Evolutionary conservation across 495 filamentous ascomycete genomes (phyloP).

Genomic region (Penicillium canescens): DNA sequence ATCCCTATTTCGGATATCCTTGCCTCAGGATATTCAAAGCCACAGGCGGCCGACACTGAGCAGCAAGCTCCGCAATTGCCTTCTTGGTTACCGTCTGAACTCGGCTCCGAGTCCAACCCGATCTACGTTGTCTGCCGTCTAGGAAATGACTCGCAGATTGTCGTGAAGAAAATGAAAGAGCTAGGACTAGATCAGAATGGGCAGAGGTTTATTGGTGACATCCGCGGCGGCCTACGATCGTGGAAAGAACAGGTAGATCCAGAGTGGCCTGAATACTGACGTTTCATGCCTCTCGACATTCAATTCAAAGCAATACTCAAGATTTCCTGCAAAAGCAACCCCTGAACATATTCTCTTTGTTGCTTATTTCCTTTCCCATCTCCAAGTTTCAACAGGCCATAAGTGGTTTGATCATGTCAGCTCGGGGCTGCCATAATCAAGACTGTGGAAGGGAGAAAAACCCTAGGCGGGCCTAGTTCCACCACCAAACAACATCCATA

Average conservation of each 20-base stretch:
- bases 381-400: no score
- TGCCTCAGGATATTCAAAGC: constrained; percentile 15
- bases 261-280: constrained; percentile 64
- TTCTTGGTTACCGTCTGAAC: constrained; percentile 45
- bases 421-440: no score
- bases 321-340: no score
- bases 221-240: constrained; percentile 77
- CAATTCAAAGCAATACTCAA: neutral
- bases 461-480: constrained; percentile 47
- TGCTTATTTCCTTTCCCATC: neutral
- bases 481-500: constrained; percentile 66
- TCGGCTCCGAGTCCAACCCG: constrained; percentile 32
- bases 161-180: constrained; percentile 69
- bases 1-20: constrained; percentile 68
- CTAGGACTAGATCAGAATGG: constrained; percentile 58
- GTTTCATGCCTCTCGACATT: neutral
- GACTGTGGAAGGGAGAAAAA: constrained; percentile 6
- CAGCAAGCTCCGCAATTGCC: constrained; percentile 17
- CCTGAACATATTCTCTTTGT: no score
- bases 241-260: constrained; percentile 80
- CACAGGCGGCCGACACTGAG: constrained; percentile 7
- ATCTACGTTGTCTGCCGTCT: constrained; percentile 82
- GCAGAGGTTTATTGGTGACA: constrained; percentile 67
- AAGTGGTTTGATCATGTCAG: no score
- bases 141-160: constrained; percentile 88